Base-by-base conservation (phyloP, 441 rosid species). In the Sinapis alba region DNA sequence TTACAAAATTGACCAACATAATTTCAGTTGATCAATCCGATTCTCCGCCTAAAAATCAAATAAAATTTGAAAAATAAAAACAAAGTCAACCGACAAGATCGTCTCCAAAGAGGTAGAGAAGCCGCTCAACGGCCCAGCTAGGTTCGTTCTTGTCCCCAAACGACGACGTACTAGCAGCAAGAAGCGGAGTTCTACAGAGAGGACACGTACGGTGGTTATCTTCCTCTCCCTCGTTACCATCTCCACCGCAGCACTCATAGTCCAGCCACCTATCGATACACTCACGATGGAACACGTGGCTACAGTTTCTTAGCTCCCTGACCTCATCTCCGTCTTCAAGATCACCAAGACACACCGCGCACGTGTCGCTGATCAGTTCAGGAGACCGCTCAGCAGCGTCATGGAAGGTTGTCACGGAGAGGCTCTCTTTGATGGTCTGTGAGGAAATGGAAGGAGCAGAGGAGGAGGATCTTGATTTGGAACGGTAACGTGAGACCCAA, bases 211-310 rank as follows among this genome's bases (percentile, higher is more conserved):
- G 82, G 60, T 77, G 96, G 38, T 86, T 86, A n/a, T 82, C 84
- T 9, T 60, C 65, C 3, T 81, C 78, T 7, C 81, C 77, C 16
- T 51, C 57, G 23, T 18, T 50, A 50, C 23, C 57, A 9, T 51
- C 58, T 51, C 61, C 62, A 7, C 65, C 76, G 34, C 60, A 23
- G 15, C 62, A 74, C 51, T 71, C 76, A 3, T 87, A 86, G 58
- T 87, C 91, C 0, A 93, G 78, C 98, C 98, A 93, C 65, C 94
- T 76, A 62, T 91, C 96, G 24, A 93, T 86, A 80, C 97, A 93
- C 5, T 90, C 94, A 50, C 65, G 77, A 18, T 93, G 98, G 69
- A 88, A 93, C 75, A 91, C 90, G 77, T 93, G 98, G 81, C 86
- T 74, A 45, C 97, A 93, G 60, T 91, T 93, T 77, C 90, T 83